Evolutionary conservation across 2,329 filamentous ascomycete species (phyloP).

Genomic region (Immersiporthe knoxdaviesiana): DNA sequence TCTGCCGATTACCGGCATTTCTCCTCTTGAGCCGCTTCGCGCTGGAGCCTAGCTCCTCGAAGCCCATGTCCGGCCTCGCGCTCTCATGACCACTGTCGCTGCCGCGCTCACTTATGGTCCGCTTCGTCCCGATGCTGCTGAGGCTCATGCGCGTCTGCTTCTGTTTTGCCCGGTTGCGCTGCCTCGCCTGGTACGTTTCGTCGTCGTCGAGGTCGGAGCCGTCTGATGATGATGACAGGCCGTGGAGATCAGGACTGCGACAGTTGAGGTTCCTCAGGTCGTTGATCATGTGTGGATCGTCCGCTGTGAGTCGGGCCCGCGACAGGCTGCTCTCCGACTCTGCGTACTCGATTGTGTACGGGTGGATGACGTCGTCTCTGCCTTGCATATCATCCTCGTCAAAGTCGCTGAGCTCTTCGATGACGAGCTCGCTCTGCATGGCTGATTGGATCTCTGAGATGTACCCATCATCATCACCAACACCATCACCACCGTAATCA

Average conservation of each 20-base stretch:
- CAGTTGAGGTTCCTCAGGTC: slow-evolving; percentile 52
- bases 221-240: slow-evolving; percentile 42
- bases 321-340: slow-evolving; percentile 38
- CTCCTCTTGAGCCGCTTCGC: slow-evolving; percentile 53
- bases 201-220: slow-evolving; percentile 45
- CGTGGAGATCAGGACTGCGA: slow-evolving; percentile 41
- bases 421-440: slow-evolving; percentile 38
- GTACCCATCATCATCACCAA: background rate
- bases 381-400: slow-evolving; percentile 49
- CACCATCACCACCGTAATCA: too few relatives aligned
- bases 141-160: slow-evolving; percentile 52
- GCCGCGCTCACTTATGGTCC: slow-evolving; percentile 56
- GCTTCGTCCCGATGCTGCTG: slow-evolving; percentile 56
- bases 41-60: slow-evolving; percentile 50
- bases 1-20: slow-evolving; percentile 47
- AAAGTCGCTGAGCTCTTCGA: slow-evolving; percentile 52
- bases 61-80: slow-evolving; percentile 42
- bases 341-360: slow-evolving; percentile 51
- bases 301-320: slow-evolving; percentile 43
- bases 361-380: slow-evolving; percentile 46
- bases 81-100: slow-evolving; percentile 53
- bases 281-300: slow-evolving; percentile 49
- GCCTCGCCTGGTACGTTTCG: slow-evolving; percentile 41
- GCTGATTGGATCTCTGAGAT: slow-evolving; percentile 27
- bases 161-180: slow-evolving; percentile 47